Conservation (phyloP, 495 filamentous ascomycete species). For the Astrothelium macrocarpum region DNA sequence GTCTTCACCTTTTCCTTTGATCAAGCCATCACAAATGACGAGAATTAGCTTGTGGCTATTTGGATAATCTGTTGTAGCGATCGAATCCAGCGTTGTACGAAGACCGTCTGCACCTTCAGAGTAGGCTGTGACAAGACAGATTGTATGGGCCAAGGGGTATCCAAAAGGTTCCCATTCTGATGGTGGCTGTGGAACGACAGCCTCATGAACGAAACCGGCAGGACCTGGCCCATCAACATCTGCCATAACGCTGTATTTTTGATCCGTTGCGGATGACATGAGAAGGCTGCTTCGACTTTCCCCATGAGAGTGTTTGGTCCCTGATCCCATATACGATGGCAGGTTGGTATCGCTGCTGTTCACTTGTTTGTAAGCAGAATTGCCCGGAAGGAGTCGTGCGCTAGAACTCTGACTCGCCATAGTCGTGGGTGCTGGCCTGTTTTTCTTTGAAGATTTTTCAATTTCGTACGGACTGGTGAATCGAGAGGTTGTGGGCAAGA, state of each 20-base stretch:
- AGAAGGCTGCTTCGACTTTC: constrained; percentile 45
- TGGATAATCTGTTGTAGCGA: constrained; percentile 96
- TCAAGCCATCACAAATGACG: constrained; percentile 93
- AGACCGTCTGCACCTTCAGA: constrained; percentile 92
- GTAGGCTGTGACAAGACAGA: constrained; percentile 94
- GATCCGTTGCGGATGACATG: constrained; percentile 30
- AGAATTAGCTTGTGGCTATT: constrained; percentile 97
- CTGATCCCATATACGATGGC: constrained; percentile 35
- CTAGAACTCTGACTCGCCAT: constrained; percentile 90
- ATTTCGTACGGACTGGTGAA: constrained; percentile 90
- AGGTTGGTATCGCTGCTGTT: constrained; percentile 59
- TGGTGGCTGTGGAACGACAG: constrained; percentile 94
- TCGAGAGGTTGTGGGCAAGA: constrained; percentile 76
- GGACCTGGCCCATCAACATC: constrained; percentile 71
- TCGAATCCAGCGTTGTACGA: constrained; percentile 87
- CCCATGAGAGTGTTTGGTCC: constrained; percentile 12
- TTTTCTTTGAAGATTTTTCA: constrained; percentile 43
- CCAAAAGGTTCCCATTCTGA: constrained; percentile 95
- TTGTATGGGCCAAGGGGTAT: constrained; percentile 83
- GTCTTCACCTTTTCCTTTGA: constrained; percentile 89
- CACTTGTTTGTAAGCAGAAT: constrained; percentile 56
- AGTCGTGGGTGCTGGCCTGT: constrained; percentile 61
- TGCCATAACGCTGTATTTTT: constrained; percentile 42
- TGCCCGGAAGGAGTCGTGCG: constrained; percentile 60
- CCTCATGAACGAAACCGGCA: constrained; percentile 87